A percentile compares a stretch with the other conserved stretches of the same genome.
Conservation (phyloP, 208 protist species). For the Crithidia mellificae region DNA sequence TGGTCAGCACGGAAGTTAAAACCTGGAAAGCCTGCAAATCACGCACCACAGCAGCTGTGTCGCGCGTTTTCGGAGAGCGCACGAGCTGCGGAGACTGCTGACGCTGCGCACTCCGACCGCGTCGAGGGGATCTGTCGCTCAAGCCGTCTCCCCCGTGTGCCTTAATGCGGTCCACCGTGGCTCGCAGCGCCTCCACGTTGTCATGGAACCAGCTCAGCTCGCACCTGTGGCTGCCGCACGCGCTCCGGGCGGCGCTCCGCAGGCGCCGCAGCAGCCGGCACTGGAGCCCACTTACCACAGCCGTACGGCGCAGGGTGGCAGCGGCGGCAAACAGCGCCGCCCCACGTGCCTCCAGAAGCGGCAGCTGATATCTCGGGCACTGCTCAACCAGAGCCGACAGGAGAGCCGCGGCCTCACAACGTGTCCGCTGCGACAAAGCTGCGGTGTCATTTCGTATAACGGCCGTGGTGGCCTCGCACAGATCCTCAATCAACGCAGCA, state of each 20-base stretch:
- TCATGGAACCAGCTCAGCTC: constrained; percentile 15
- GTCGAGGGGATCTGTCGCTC: not conserved
- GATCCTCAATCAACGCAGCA: constrained; percentile 13
- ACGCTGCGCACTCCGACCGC: not conserved
- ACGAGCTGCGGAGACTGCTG: not conserved
- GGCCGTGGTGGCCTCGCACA: constrained; percentile 32
- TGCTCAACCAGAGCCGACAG: constrained; percentile 29
- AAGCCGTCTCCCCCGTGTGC: not conserved
- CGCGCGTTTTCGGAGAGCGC: not conserved
- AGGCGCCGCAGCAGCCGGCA: constrained; percentile 56
- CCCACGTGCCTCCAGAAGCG: constrained; percentile 21
- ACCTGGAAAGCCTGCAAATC: constrained; percentile 42
- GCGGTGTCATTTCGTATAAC: constrained; percentile 39
- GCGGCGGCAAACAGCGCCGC: constrained; percentile 53
- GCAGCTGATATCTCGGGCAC: constrained; percentile 19
- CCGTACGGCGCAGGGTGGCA: constrained; percentile 25
- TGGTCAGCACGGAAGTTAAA: constrained; percentile 49
- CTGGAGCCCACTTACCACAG: constrained; percentile 64
- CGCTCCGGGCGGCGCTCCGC: constrained; percentile 17
- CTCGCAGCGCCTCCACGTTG: constrained; percentile 12
- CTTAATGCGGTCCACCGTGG: constrained; percentile 11
- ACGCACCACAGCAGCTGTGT: constrained; percentile 11
- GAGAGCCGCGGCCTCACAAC: constrained; percentile 33
- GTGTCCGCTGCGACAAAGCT: constrained; percentile 41
- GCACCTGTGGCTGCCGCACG: constrained; percentile 11